phyloP scores from a whole-genome alignment of 2,329 filamentous ascomycete species.

The Graphilbum fragrans region DNA sequence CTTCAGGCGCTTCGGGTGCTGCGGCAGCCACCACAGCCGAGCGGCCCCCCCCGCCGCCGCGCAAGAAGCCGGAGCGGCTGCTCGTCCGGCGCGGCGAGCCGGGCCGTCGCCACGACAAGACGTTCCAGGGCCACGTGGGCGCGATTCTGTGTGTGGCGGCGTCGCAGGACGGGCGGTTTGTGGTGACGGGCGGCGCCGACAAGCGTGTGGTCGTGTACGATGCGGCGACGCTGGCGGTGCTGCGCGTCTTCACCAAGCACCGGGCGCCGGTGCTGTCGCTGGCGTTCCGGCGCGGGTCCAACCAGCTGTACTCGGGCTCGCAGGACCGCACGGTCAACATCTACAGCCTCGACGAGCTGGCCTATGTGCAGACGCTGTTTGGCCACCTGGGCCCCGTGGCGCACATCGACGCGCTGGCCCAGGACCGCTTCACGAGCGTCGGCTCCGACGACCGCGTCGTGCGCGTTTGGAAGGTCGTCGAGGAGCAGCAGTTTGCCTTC shows the following conservation, averaged over 20 bases:
- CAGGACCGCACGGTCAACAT: conserved; percentile 91
- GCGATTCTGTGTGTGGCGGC: conserved; percentile 76
- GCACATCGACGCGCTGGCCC: conserved; percentile 68
- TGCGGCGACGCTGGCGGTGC: conserved; percentile 61
- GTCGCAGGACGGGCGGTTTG: conserved; percentile 78
- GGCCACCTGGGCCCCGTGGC: conserved; percentile 89
- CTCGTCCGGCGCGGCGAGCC: conserved; percentile 50
- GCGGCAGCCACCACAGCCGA: not conserved
- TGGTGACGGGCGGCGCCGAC: conserved; percentile 83
- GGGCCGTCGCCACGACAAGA: conserved; percentile 46
- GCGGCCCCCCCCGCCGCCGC: conserved; percentile 27
- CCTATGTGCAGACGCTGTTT: conserved; percentile 91
- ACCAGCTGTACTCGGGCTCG: conserved; percentile 85
- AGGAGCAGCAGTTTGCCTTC: conserved; percentile 93
- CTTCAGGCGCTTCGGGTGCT: too few relatives aligned
- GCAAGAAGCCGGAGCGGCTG: conserved; percentile 50
- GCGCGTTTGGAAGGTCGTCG: conserved; percentile 87
- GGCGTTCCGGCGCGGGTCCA: conserved; percentile 75
- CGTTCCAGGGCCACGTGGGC: conserved; percentile 66
- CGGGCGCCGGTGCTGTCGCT: conserved; percentile 77
- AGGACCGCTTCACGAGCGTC: conserved; percentile 83
- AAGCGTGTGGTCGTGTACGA: conserved; percentile 81
- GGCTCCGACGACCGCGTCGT: conserved; percentile 86
- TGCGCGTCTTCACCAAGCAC: conserved; percentile 84
- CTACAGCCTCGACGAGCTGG: conserved; percentile 84